These are phyloP conservation scores for Thermothielavioides terrestris DNA, from an alignment of 495 filamentous ascomycete genomes.

Conservation along the genomic window DNA sequence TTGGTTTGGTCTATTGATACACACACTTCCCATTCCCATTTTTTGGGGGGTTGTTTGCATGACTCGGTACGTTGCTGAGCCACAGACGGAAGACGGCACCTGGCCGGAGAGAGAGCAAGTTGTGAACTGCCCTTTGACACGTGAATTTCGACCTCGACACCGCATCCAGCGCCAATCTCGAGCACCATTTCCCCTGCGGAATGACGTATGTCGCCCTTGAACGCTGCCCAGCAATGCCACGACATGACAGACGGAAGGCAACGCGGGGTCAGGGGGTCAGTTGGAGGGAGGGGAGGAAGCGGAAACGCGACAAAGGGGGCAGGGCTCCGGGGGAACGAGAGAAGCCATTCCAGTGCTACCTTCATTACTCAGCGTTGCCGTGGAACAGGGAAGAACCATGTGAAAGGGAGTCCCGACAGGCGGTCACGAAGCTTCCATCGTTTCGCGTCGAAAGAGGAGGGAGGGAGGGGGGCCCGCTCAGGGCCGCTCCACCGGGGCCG, in stretches of 20 bases:
- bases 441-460: no score
- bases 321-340: neutral
- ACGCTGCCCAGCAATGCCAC: neutral
- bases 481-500: neutral
- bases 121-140: no score
- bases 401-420: neutral
- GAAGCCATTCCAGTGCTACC: neutral
- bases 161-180: no score
- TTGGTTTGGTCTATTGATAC: no score
- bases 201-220: neutral
- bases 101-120: no score
- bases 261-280: neutral
- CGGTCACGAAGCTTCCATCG: neutral
- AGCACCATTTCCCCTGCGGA: no score
- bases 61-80: no score
- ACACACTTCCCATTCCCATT: no score
- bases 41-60: no score
- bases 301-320: neutral
- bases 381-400: slow-evolving; percentile 1
- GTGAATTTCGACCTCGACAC: no score
- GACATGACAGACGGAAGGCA: neutral
- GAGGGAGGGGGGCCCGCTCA: neutral
- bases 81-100: no score
- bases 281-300: neutral
- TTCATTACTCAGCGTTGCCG: neutral